These are phyloP conservation scores for Ajuga reptans DNA, from an alignment of 305 asterid species.

Conservation along the genomic window DNA sequence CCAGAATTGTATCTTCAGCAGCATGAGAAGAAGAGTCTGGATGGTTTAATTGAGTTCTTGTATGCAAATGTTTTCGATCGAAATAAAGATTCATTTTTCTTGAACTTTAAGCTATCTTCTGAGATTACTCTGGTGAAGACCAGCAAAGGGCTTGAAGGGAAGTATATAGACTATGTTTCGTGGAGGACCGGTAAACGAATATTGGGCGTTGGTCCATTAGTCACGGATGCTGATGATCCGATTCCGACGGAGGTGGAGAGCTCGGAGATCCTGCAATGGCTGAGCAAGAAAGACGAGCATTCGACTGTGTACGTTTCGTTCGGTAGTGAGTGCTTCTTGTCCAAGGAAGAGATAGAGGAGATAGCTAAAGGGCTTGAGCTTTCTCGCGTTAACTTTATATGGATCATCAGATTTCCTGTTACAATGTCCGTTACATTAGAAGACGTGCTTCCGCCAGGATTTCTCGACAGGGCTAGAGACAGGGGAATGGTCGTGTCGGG, in stretches of 20 bases:
- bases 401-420: slow-evolving; percentile 27
- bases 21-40: not conserved
- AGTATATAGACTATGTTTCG: slow-evolving; percentile 23
- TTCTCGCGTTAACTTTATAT: slow-evolving; percentile 20
- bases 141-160: not conserved
- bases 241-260: too few relatives aligned
- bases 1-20: not conserved
- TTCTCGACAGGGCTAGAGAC: slow-evolving; percentile 27
- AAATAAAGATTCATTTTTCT: not conserved
- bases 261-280: slow-evolving; percentile 24
- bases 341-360: slow-evolving; percentile 20
- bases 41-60: not conserved
- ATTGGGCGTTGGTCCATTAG: too few relatives aligned
- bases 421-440: not conserved
- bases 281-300: not conserved
- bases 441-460: slow-evolving; percentile 28
- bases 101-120: not conserved
- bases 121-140: slow-evolving; percentile 7
- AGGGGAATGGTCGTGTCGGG: slow-evolving; percentile 23
- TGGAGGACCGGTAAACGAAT: too few relatives aligned
- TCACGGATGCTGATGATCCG: too few relatives aligned
- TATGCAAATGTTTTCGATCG: not conserved
- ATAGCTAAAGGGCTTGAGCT: slow-evolving; percentile 28
- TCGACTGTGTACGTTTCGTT: slow-evolving; percentile 26
- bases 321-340: slow-evolving; percentile 24